Conservation (phyloP, 2,329 filamentous ascomycete genomes). For the Emergomyces orientalis region DNA sequence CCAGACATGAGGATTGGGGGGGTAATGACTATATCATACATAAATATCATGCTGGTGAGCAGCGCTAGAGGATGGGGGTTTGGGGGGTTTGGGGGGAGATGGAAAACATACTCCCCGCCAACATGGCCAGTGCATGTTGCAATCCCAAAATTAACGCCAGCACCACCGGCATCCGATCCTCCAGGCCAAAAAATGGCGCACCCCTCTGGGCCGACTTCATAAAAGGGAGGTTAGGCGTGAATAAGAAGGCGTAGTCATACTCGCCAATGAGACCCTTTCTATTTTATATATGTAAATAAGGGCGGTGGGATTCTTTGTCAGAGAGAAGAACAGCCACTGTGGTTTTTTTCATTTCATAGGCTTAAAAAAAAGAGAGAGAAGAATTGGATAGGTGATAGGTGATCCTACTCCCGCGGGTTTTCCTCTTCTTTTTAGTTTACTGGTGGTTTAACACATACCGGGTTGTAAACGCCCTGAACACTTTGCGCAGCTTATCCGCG, state of each 20-base stretch:
- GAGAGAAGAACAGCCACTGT: neutral
- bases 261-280: constrained; percentile 68
- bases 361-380: too few species aligned
- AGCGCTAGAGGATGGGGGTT: too few species aligned
- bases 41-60: neutral
- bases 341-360: neutral
- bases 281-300: neutral
- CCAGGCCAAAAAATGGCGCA: constrained; percentile 61
- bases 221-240: constrained; percentile 73
- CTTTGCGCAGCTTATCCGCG: constrained; percentile 26
- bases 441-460: constrained; percentile 22
- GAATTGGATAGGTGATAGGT: neutral
- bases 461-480: constrained; percentile 34
- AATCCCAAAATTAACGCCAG: constrained; percentile 58
- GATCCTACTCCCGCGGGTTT: neutral
- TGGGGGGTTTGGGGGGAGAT: neutral
- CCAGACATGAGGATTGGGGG: constrained; percentile 50
- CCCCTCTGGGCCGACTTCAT: constrained; percentile 52
- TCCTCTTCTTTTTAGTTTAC: neutral
- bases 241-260: constrained; percentile 87
- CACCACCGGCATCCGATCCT: constrained; percentile 59
- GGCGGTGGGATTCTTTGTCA: neutral
- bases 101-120: constrained; percentile 39
- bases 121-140: constrained; percentile 61
- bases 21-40: constrained; percentile 43